These are phyloP conservation scores for Penicillium riverlandense DNA, from an alignment of 495 filamentous ascomycete genomes.

Conservation along the genomic window DNA sequence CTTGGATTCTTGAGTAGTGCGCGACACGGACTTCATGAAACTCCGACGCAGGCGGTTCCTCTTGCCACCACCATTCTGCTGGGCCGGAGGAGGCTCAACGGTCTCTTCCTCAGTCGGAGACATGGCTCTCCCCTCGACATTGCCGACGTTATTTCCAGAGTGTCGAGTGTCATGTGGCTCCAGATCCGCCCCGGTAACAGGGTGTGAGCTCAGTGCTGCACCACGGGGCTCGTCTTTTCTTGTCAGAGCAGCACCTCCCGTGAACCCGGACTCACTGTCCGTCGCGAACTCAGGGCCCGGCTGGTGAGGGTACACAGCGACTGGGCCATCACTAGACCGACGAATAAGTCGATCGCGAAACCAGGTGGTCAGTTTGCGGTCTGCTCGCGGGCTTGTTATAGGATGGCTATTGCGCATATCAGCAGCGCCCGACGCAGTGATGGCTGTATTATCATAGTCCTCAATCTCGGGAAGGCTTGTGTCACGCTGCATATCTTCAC, in stretches of 20 bases:
- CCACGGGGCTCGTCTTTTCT: constrained; percentile 10
- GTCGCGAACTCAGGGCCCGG: constrained; percentile 15
- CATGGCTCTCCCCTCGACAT: background rate
- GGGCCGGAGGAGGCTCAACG: background rate
- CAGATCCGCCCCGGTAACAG: constrained; percentile 18
- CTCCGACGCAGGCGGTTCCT: constrained; percentile 16
- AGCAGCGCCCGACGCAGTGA: background rate
- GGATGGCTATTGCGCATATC: constrained; percentile 10
- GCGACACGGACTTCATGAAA: constrained; percentile 18
- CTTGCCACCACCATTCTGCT: constrained; percentile 12
- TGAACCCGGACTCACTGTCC: constrained; percentile 11
- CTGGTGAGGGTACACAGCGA: constrained; percentile 17
- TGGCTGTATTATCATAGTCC: constrained; percentile 9
- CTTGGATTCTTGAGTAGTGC: constrained; percentile 14
- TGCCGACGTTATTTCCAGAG: constrained; percentile 6
- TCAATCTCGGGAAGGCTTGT: background rate
- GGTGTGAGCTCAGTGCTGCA: constrained; percentile 28
- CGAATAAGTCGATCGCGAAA: constrained; percentile 20
- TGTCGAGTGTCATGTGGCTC: constrained; percentile 8
- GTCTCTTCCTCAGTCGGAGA: constrained; percentile 8
- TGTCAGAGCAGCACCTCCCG: constrained; percentile 16
- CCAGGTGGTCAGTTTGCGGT: constrained; percentile 23
- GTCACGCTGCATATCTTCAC: background rate
- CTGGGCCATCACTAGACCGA: constrained; percentile 10
- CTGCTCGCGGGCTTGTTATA: constrained; percentile 15